Evolutionary conservation across 2,329 filamentous ascomycete genomes (phyloP), one percentile per base, ranked within the genome.

Genomic region (Stachybotrys elegans): DNA sequence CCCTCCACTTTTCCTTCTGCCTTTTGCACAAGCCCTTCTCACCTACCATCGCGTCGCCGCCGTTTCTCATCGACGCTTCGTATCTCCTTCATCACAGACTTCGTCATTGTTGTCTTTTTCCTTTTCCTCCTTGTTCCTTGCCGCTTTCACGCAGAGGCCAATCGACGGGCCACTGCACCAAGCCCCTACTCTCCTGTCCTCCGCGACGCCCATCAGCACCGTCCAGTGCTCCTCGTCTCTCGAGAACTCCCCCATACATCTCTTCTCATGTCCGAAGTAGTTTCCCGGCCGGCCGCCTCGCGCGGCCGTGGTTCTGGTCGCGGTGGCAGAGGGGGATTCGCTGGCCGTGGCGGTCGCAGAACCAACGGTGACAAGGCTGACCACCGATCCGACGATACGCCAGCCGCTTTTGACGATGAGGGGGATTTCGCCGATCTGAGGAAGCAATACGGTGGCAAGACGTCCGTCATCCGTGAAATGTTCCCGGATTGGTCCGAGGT

Each of bases 401-500:
- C 71, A 55, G 66, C 73, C 61, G 68, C 79, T 51, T 72, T 78
- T 54, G 78, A 86, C 76, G 91, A 97, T 60, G 85, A 95, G 66
- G 87, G 88, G 66, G 91, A 96, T 68, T 79, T 97, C 54, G 88
- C 86, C 62, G 83, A 94, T 70, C 82, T 97, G 63, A 94, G 94
- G 79, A 90, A 88, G 75, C 83, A 88, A 66, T 93, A 95, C 64
- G 79, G 86, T 59, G 73, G 74, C 60, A 88, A 92, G 71, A 79
- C 95, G 57, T 75, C 76, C 50, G 82, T 84, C 59, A 83, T 98
- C 65, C 90, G 88, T 72, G 91, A 95, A 67, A 84, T 97, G 72
- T 96, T 95, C 73, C 83, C 88, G 48, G 86, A 90, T 68, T 97
- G 92, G 93, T 92, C 90, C 57, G 88, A 95, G 61, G 88, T 91